These are phyloP conservation scores for Sonneratia alba DNA, from an alignment of 345 rosid genomes.

Conservation along the genomic window DNA sequence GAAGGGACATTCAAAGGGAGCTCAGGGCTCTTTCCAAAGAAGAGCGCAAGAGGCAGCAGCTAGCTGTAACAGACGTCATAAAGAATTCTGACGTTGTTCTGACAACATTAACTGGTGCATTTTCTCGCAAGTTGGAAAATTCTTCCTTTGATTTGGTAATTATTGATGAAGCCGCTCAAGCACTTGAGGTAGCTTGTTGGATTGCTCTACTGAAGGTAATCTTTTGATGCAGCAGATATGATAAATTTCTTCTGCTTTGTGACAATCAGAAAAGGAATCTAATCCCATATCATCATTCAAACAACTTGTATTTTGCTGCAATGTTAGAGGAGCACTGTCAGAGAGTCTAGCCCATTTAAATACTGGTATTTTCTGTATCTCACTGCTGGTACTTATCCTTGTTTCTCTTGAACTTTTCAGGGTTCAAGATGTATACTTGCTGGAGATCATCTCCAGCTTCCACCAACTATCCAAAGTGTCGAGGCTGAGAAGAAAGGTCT, in stretches of 20 bases:
- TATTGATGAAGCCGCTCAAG: slow-evolving; percentile 98
- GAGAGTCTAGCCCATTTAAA: background rate
- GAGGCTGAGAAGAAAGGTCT: slow-evolving; percentile 94
- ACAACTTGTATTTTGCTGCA: background rate
- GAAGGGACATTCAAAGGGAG: slow-evolving; percentile 83
- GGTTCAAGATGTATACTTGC: slow-evolving; percentile 90
- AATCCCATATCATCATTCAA: background rate
- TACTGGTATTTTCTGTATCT: background rate
- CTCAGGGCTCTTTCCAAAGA: slow-evolving; percentile 76
- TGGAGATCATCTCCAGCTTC: slow-evolving; percentile 97
- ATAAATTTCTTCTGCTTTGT: background rate
- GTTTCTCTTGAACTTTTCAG: slow-evolving; percentile 18
- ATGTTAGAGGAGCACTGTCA: background rate
- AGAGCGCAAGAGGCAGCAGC: slow-evolving; percentile 92
- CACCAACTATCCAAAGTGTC: slow-evolving; percentile 85
- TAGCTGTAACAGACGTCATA: slow-evolving; percentile 83
- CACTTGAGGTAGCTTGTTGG: slow-evolving; percentile 97
- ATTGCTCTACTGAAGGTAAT: slow-evolving; percentile 74
- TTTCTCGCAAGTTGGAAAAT: slow-evolving; percentile 56
- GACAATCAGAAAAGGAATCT: background rate
- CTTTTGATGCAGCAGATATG: background rate
- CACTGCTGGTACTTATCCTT: background rate
- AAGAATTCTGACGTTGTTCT: slow-evolving; percentile 73
- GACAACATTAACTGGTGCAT: slow-evolving; percentile 88
- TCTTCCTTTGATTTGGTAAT: slow-evolving; percentile 82